Evolutionary conservation across 2,329 filamentous ascomycete species (phyloP), one percentile per base, ranked within the genome.

Genomic region (Cordyceps farinosa): DNA sequence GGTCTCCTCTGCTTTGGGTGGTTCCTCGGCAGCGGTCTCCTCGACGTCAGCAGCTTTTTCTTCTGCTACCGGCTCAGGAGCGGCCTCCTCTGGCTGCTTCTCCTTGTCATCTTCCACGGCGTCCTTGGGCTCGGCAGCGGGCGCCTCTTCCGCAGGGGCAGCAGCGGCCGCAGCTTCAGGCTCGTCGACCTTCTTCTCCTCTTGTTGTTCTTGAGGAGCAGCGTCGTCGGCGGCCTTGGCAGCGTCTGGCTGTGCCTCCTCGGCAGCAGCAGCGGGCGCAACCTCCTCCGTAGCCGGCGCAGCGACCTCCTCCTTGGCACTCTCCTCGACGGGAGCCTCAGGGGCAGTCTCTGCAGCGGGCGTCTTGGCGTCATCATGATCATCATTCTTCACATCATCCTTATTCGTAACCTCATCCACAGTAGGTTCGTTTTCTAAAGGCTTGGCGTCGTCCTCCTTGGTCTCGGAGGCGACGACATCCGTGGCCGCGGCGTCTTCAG

Each of bases 361-460:
- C 27, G 22, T 13, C 44, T 51, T 42, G 27, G 22, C 61, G 42
- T 29, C 52, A 42, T 44, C 27, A 47, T 42, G 15, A 29, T 47
- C 45, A 29, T 60, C 61, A 42, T 42, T 27, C 27, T 55, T 54
- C 13, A 38, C 56, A 60, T 52, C 50, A 48, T 57, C 48, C 8
- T 60, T 40, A 32, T 50, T 48, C 47, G 55, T 48, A 53, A 50
- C 59, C 59, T 61, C 50, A 48, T 61, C 58, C 48, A 53, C 58
- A 27, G 36, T 36, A 36, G 58, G 48, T 61, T 53, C 7, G 6
- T 5, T 40, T 32, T 59, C 58, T 27, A n/a, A 32, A 44, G 57
- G 48, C 48, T 44, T 45, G 27, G 11, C 56, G 8, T 42, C 36
- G 13, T 34, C 59, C 51, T 55, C 59, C 40, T 62, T 50, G 29